phyloP scores from a whole-genome alignment of 129 eudicot species.

The Apium graveolens region DNA sequence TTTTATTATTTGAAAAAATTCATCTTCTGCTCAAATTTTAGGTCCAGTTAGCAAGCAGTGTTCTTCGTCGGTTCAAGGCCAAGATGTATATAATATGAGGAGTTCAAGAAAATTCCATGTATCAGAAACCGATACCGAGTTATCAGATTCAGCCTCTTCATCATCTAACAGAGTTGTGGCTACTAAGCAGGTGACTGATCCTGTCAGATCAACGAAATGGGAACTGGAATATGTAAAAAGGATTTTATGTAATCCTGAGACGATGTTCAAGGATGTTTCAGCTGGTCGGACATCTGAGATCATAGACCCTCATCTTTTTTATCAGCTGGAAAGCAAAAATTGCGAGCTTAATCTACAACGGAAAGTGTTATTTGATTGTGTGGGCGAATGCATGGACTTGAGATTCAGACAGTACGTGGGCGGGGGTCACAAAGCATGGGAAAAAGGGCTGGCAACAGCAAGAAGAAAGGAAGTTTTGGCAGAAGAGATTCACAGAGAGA shows the following conservation, averaged over 20 bases:
- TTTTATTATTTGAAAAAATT: neutral
- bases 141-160: constrained; percentile 76
- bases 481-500: constrained; percentile 62
- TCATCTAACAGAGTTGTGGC: constrained; percentile 15
- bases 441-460: constrained; percentile 39
- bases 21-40: constrained; percentile 13
- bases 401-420: constrained; percentile 30
- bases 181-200: constrained; percentile 3
- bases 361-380: constrained; percentile 66
- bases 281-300: constrained; percentile 46
- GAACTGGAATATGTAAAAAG: constrained; percentile 55
- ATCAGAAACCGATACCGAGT: constrained; percentile 51
- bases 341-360: constrained; percentile 26
- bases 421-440: constrained; percentile 52
- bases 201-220: constrained; percentile 30
- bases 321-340: constrained; percentile 43
- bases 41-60: constrained; percentile 36
- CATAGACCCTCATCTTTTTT: constrained; percentile 55
- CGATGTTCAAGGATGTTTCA: constrained; percentile 57
- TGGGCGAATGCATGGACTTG: constrained; percentile 56
- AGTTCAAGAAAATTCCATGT: constrained; percentile 24
- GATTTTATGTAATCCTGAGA: constrained; percentile 42
- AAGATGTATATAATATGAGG: constrained; percentile 28
- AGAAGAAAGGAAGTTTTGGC: constrained; percentile 52
- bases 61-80: constrained; percentile 58